Percentiles rank a stretch among this genome's conserved stretches.
Conservation (phyloP, 148 eudicot genomes). For the Mesembryanthemum crystallinum region DNA sequence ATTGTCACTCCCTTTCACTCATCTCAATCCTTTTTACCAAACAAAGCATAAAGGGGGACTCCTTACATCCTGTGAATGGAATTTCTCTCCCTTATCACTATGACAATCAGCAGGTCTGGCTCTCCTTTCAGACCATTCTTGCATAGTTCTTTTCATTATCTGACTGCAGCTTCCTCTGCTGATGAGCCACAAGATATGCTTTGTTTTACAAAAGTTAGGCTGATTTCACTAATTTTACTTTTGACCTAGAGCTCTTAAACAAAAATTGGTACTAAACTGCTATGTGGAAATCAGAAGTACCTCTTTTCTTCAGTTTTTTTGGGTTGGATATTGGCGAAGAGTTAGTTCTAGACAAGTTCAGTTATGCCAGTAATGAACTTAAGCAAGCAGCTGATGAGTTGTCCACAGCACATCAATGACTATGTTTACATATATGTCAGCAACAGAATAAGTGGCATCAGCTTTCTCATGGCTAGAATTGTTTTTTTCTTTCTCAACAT, state of each 20-base stretch:
- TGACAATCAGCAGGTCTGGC: background rate
- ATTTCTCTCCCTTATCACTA: background rate
- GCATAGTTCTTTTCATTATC: background rate
- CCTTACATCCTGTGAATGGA: background rate
- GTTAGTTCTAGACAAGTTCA: background rate
- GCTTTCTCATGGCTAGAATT: background rate
- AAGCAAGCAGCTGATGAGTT: background rate
- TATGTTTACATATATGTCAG: background rate
- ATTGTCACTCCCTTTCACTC: too few relatives aligned
- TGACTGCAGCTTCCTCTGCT: background rate
- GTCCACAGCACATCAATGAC: constrained; percentile 1
- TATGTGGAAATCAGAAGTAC: background rate
- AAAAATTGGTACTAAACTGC: background rate
- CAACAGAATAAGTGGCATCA: background rate
- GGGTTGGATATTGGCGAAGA: background rate
- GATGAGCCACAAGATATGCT: too few relatives aligned
- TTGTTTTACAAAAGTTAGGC: background rate
- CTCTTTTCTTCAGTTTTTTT: background rate
- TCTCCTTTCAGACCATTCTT: background rate
- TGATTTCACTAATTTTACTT: background rate
- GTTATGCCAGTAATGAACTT: background rate
- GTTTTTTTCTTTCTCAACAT: background rate
- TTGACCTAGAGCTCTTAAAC: background rate
- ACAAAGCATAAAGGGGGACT: background rate
- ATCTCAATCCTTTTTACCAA: too few relatives aligned